Evolutionary conservation across 768 basidiomycete species (phyloP).

Genomic region (Macrolepiota albuminosa): DNA sequence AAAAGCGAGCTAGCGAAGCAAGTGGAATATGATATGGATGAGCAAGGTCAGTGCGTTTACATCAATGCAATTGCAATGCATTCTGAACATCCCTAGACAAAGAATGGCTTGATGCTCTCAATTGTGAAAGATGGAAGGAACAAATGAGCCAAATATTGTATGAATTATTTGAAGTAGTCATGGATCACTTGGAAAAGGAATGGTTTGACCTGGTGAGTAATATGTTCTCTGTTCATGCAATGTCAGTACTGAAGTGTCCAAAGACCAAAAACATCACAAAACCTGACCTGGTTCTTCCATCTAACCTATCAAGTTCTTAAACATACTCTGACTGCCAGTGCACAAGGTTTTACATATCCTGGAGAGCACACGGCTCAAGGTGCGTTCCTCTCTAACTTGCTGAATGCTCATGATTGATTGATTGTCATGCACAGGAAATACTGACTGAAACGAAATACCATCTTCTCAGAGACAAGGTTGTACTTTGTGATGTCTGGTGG

Average conservation of each 20-base stretch:
- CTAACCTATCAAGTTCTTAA: conserved; percentile 15
- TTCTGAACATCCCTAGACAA: conserved; percentile 52
- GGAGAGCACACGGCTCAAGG: too few relatives aligned
- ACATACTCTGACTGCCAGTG: too few relatives aligned
- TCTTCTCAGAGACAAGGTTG: background rate
- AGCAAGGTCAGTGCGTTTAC: conserved; percentile 64
- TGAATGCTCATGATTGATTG: background rate
- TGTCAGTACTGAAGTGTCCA: background rate
- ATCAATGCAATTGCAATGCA: conserved; percentile 1
- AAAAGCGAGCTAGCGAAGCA: conserved; percentile 89
- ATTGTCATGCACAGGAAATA: conserved; percentile 42
- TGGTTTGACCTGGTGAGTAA: conserved; percentile 88
- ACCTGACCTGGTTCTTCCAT: conserved; percentile 79
- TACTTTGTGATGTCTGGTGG: too few relatives aligned
- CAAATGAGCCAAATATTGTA: conserved; percentile 66
- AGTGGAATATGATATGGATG: conserved; percentile 99
- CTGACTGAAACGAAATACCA: conserved; percentile 70
- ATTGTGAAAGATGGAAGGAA: conserved; percentile 75
- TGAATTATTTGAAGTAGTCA: conserved; percentile 91
- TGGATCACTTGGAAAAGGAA: conserved; percentile 98
- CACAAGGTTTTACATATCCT: too few relatives aligned
- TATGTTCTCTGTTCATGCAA: background rate
- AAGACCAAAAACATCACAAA: conserved; percentile 95
- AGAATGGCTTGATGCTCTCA: conserved; percentile 89
- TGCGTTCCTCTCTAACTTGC: too few relatives aligned